Evolutionary conservation across 2,329 filamentous ascomycete genomes (phyloP), one percentile per base, ranked within the genome.

Genomic region (Pseudopyricularia cyperi): DNA sequence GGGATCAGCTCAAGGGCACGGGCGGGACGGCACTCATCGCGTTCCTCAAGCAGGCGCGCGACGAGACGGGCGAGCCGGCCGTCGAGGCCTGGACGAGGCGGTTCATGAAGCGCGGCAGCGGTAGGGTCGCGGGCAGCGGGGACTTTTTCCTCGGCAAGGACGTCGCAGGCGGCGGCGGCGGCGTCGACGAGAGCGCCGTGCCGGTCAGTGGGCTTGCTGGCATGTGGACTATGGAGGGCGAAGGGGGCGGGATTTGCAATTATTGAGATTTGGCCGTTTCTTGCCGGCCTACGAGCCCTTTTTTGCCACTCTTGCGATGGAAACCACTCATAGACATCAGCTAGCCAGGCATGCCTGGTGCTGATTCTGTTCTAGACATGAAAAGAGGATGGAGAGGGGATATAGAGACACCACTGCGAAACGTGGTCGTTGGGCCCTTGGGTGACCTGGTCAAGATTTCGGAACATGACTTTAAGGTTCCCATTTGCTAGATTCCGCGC

Each of bases 21-120:
- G 93, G 93, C 14, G 93, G 93, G 15, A 97, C 93, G 0, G 87
- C 90, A 0, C 72, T 98, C 53, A 96, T 98, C 52, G 88, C 91
- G 0, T 98, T 98, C 68, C 72, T 98, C 55, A 96, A 97, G 68
- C 93, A 98, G 68, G 93, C 93, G 4, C 78, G 93, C 28, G 90
- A 98, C 61, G 93, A 98, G 73, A 98, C 93, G 1, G 87, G 88
- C 15, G 91, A 97, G 66, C 89, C 89, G 1, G 89, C 90, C 1
- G 83, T 97, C 35, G 76, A 80, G 59, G 70, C 73, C 50, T 84
- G 80, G 81, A 75, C 78, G 1, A 72, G 65, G 57, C 67, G 70
- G 17, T 79, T 80, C 59, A 79, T 81, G 75, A 76, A 70, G 59
- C 68, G 75, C 35, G 48, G 48, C 6, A 44, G 12, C 15, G 48